Evolutionary conservation across 208 protist species (phyloP), one percentile per base, ranked within the genome.

Genomic region (Zelonia costaricensis): DNA sequence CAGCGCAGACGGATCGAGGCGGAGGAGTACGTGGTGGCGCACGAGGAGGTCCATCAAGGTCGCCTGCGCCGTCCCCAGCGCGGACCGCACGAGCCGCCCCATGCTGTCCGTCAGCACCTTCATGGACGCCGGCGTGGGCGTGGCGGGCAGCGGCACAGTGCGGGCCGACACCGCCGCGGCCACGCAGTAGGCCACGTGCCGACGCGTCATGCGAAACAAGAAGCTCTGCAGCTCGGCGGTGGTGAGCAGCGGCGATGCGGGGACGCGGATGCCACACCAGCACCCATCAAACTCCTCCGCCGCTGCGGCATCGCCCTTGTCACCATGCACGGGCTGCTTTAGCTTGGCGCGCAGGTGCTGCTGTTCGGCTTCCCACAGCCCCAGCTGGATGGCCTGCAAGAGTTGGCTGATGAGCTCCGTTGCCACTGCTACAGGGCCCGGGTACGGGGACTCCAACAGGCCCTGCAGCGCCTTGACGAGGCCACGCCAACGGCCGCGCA

Each of bases 321-420:
- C 20, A 9, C 6, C 13, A 3, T 22, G 18, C n/a, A n/a, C n/a
- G n/a, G 9, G 40, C 18, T 39, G 53, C 20, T 12, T 20, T 44
- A 55, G 39, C 25, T 25, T 39, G 30, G n/a, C 25, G 12, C 40
- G 48, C 56, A 55, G 69, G n/a, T 46, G 39, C 13, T 46, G 54
- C n/a, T 30, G 35, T 23, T 64, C 70, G 10, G 45, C 43, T 25
- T 75, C 67, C 12, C 43, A n/a, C 49, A 69, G 30, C 15, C 49
- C 71, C 39, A 49, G 40, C 31, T 72, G 69, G n/a, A 92, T 18
- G 28, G 67, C 63, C 57, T 82, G 53, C 43, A 82, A 36, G 35
- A 88, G 65, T n/a, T 62, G 55, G 38, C 68, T 62, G 25, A 84
- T 69, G n/a, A 68, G 65, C 53, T 84, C 75, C 48, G 84, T 75